phyloP scores from a whole-genome alignment of 2,329 filamentous ascomycete genomes.

The Ophiostoma fasciatum region DNA sequence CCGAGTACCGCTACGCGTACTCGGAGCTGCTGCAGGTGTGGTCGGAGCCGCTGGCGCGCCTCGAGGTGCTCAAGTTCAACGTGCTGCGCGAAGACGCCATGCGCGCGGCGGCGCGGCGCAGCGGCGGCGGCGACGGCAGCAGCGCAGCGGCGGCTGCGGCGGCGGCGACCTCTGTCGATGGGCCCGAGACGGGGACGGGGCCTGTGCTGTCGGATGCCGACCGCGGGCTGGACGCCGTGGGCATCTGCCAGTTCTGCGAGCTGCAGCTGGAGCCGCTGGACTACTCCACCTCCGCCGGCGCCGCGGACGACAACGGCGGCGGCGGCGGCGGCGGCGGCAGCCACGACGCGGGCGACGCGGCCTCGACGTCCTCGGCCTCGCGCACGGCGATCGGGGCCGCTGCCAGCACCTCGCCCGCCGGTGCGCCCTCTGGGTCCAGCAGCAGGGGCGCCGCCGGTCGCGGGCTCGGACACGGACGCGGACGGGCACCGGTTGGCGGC shows the following conservation, averaged over 20 bases:
- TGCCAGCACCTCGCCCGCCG: too few relatives aligned
- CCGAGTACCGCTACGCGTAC: constrained; percentile 49
- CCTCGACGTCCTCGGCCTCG: too few relatives aligned
- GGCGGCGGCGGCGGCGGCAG: constrained; percentile 17
- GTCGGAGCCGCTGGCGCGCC: constrained; percentile 44
- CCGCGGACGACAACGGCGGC: constrained; percentile 24
- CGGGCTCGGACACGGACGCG: too few relatives aligned
- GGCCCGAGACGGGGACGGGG: too few relatives aligned
- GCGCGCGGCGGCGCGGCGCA: constrained; percentile 9
- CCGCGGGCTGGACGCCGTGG: constrained; percentile 46
- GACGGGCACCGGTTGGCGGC: too few relatives aligned
- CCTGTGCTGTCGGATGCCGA: constrained; percentile 34
- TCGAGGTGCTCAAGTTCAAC: constrained; percentile 58
- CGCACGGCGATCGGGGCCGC: neutral
- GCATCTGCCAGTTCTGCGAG: constrained; percentile 48
- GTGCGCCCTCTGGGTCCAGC: too few relatives aligned
- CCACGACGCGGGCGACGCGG: constrained; percentile 13
- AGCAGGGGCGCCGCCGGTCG: too few relatives aligned
- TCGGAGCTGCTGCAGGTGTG: constrained; percentile 56
- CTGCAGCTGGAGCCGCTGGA: constrained; percentile 44
- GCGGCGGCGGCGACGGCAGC: constrained; percentile 20
- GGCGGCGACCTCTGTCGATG: constrained; percentile 16
- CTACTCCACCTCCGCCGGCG: too few relatives aligned
- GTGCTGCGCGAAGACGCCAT: constrained; percentile 35
- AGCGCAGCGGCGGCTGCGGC: constrained; percentile 14